Conservation (phyloP, 2,329 filamentous ascomycete genomes). For the Fusarium sp. region DNA sequence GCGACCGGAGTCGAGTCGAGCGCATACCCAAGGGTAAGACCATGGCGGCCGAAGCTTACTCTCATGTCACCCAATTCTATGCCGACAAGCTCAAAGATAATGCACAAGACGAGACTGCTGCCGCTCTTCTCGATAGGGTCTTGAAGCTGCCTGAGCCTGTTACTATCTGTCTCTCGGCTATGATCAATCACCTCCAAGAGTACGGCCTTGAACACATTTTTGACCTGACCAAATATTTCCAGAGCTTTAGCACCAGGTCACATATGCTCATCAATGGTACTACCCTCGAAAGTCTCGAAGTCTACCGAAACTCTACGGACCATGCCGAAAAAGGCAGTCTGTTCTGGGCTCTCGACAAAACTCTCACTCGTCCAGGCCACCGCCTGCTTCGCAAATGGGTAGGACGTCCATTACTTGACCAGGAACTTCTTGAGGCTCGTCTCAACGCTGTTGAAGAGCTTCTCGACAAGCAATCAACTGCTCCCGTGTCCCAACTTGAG, state of each 20-base stretch:
- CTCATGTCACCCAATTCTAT: constrained; percentile 93
- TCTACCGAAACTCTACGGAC: constrained; percentile 95
- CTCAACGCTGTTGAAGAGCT: constrained; percentile 89
- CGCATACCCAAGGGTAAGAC: constrained; percentile 80
- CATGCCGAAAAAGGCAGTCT: constrained; percentile 86
- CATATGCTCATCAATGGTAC: constrained; percentile 98
- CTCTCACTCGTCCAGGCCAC: constrained; percentile 88
- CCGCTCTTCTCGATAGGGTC: constrained; percentile 83
- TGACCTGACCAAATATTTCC: constrained; percentile 95
- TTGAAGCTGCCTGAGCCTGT: constrained; percentile 86
- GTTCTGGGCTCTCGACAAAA: constrained; percentile 96
- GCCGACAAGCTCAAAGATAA: constrained; percentile 81
- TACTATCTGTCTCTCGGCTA: constrained; percentile 91
- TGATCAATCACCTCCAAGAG: constrained; percentile 93
- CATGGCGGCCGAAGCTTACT: constrained; percentile 84
- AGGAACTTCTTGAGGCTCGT: constrained; percentile 77
- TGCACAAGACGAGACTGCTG: constrained; percentile 65
- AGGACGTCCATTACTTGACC: constrained; percentile 86
- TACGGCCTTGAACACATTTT: constrained; percentile 97
- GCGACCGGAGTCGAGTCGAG: constrained; percentile 89
- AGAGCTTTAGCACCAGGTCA: constrained; percentile 91
- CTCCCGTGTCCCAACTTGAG: constrained; percentile 78
- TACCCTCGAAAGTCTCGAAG: constrained; percentile 90
- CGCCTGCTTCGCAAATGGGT: constrained; percentile 94
- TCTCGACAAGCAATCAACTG: constrained; percentile 72